Evolutionary conservation across 768 basidiomycete genomes (phyloP).

Genomic region (Daedaleopsis nitida): DNA sequence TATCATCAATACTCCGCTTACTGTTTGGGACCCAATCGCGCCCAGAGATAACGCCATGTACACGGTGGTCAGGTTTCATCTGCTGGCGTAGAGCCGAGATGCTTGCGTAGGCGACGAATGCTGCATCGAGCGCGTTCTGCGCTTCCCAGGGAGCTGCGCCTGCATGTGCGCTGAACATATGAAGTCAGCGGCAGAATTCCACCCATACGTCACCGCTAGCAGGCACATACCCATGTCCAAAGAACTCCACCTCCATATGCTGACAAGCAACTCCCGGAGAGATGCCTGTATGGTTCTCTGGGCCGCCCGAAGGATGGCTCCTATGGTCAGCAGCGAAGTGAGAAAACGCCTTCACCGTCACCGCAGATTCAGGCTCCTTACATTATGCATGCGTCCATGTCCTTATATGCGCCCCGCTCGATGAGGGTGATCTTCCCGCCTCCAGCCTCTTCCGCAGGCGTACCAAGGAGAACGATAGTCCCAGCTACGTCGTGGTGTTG

Average conservation of each 20-base stretch:
- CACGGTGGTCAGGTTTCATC: conserved; percentile 76
- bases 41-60: conserved; percentile 78
- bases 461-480: conserved; percentile 74
- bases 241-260: conserved; percentile 66
- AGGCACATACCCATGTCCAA: conserved; percentile 64
- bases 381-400: conserved; percentile 85
- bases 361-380: conserved; percentile 26
- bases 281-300: conserved; percentile 48
- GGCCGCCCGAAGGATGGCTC: conserved; percentile 73
- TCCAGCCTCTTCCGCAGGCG: conserved; percentile 80
- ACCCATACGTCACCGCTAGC: not conserved
- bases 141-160: conserved; percentile 87
- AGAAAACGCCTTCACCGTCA: not conserved
- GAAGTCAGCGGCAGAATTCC: too few species aligned
- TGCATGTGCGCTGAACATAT: conserved; percentile 63
- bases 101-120: conserved; percentile 79
- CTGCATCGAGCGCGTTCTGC: conserved; percentile 85
- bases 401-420: conserved; percentile 74
- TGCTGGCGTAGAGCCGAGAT: conserved; percentile 86
- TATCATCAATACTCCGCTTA: conserved; percentile 31
- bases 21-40: conserved; percentile 71
- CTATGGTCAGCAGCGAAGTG: conserved; percentile 36
- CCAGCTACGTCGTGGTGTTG: conserved; percentile 63
- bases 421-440: conserved; percentile 78
- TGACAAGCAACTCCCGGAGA: conserved; percentile 67